Evolutionary conservation across 2,329 filamentous ascomycete species (phyloP), one percentile per base, ranked within the genome.

Genomic region (Aspergillus fischeri): DNA sequence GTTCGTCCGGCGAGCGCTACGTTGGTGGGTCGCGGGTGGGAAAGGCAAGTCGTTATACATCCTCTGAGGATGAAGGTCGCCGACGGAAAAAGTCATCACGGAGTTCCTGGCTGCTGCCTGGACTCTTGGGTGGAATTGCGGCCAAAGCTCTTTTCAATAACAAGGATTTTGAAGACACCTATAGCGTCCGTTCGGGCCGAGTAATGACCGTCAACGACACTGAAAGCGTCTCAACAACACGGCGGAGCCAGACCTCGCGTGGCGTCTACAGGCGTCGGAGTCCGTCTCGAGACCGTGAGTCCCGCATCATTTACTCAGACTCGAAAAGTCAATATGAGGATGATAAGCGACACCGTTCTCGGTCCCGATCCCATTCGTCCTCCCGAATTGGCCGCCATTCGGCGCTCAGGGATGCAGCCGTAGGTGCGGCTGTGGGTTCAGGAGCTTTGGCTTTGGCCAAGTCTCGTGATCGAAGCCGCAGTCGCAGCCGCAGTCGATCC

Each of bases 121-220:
- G 79, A 32, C 80, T 83, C 20, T 69, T 86, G 14, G 81, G 80
- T 53, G 83, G 80, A 4, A 80, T 82, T 55, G 82, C 81, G 50
- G 81, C 81, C 2, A 81, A 83, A 64, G 80, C 80, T 2, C 64
- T 86, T 11, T 82, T 80, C 63, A 78, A 75, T 49, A 75, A 75
- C 41, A 74, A 83, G 57, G 81, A 84, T 52, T 85, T 84, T 60
- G 81, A 85, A 60, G 84, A 86, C 63, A 83, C 81, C 0, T 84
- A 86, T 60, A 85, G 80, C 62, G 76, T 84, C 62, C 82, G 81
- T 55, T 81, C 82, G 54, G 82, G 83, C 20, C 78, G 75, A 24
- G 67, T 70, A 1, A 53, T 59, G 41, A 71, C 73, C 49, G 14
- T 70, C 67, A 6, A 62, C 62, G 7, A 68, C 44, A 67, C 59